Conservation (phyloP, 2,329 filamentous ascomycete genomes). For the Aspergillus aculeatus region DNA sequence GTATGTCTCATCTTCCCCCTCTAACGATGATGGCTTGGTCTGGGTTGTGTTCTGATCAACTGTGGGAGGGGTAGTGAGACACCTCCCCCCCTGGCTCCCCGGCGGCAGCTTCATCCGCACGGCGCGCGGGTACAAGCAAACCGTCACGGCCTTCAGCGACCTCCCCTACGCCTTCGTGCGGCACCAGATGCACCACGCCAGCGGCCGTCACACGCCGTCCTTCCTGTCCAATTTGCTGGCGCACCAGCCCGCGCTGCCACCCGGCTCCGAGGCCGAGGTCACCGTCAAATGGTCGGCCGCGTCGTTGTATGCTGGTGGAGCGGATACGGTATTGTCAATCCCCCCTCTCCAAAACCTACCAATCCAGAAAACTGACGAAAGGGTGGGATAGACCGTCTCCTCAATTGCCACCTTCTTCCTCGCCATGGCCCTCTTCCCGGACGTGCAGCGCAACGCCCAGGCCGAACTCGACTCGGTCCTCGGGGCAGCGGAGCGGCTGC, state of each 20-base stretch:
- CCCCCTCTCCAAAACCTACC: no score
- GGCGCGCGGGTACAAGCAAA: conserved; percentile 35
- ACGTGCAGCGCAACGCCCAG: conserved; percentile 18
- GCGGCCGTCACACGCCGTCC: conserved; percentile 31
- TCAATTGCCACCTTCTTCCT: conserved; percentile 18
- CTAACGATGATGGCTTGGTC: no score
- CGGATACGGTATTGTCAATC: conserved; percentile 36
- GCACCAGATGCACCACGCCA: conserved; percentile 34
- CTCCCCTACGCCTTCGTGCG: conserved; percentile 46
- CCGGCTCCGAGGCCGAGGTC: conserved; percentile 31
- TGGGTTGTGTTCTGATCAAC: no score
- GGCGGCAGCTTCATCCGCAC: conserved; percentile 45
- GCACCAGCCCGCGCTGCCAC: conserved; percentile 19
- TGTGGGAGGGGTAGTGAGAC: conserved; percentile 1
- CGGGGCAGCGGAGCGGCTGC: conserved; percentile 9
- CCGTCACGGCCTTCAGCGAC: conserved; percentile 30
- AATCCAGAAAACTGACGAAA: no score
- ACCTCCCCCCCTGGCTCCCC: conserved; percentile 47
- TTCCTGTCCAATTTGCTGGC: conserved; percentile 45
- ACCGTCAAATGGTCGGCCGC: conserved; percentile 34
- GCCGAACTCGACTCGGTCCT: conserved; percentile 19
- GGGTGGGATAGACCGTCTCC: conserved; percentile 13
- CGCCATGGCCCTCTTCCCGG: conserved; percentile 20
- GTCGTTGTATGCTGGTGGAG: conserved; percentile 45
- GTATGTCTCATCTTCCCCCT: no score